Evolutionary conservation across 2,329 filamentous ascomycete species (phyloP), one percentile per base, ranked within the genome.

Genomic region (Penicillium sp.): DNA sequence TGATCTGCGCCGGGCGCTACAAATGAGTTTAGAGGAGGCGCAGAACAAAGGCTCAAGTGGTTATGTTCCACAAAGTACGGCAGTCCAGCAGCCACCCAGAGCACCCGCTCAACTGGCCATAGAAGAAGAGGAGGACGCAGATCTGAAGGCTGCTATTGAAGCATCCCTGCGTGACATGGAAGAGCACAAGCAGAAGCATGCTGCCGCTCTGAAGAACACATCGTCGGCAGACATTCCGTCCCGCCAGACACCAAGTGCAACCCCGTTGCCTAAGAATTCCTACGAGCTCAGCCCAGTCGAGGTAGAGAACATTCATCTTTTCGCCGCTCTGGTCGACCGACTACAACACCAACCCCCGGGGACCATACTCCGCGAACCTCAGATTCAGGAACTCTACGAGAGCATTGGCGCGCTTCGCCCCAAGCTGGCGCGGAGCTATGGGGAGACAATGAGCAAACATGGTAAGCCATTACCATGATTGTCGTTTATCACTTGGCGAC

Each of bases 361-460:
- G 0, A 97, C 93, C 0, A 96, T 98, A 45, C 72, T 98, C 15
- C 80, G 93, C 42, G 93, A 98, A 63, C 93, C 93, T 2, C 93
- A 97, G 66, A 96, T 98, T 44, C 93, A 98, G 69, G 93, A 98
- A 70, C 76, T 98, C 4, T 98, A 98, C 66, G 93, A 97, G 64
- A 94, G 90, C 61, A 97, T 98, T 61, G 89, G 91, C n/a, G 79
- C 88, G 15, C 74, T 98, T 55, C 81, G 93, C 43, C 93, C 93
- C 1, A 98, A 98, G 69, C 76, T 98, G 48, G 93, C 93, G 4
- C 81, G 93, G 9, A 96, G 91, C 0, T 96, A 97, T 65, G 93
- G 93, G 48, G 93, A 98, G 73, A 96, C 93, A 0, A 97, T 98
- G 93, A 97, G 93, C 79, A 98, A 98, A 70, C 93, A 97, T 68